Base-by-base conservation (phyloP, 495 filamentous ascomycete genomes). In the Annulohypoxylon maeteangense region DNA sequence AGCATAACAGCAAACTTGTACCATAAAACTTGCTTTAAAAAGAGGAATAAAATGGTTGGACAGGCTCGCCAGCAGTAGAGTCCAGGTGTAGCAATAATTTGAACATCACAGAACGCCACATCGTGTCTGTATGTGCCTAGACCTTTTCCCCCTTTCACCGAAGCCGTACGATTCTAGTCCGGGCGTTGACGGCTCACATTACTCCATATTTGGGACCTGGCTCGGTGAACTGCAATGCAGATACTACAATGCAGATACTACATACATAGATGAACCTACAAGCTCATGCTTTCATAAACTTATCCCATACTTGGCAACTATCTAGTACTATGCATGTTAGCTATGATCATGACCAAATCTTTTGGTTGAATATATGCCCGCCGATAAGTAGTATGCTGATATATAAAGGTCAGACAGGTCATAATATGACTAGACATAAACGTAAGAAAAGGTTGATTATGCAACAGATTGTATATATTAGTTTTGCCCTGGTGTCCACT, bases 401-500 rank as follows among this genome's bases (percentile, higher is more conserved):
- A n/a, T n/a, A n/a, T n/a, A n/a, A n/a, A n/a, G n/a, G n/a, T n/a
- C 4, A 12, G 12, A 4, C 1, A 29, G 6, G n/a, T 27, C 40
- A 20, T 25, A 48, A 27, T n/a, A 25, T 25, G 3, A 31, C 16
- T 2, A n/a, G 12, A 51, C 23, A n/a, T 6, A 47, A 47, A 27
- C 47, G 14, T 3, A 51, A 29, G 42, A 10, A 27, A 27, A 12
- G 40, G n/a, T 25, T 0, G 3, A 31, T 14, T 58, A 61, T 65
- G 56, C 31, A 51, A 51, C 22, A 73, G 44, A 40, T 65, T 68
- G 65, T 68, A 73, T 73, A 47, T 68, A 73, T 68, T 73, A 73
- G 48, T 51, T 51, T 68, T 40, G 42, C 56, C 40, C n/a, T 45
- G 31, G 27, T 58, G 50, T 62, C 57, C 65, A 47, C 14, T 5